Base-by-base conservation (phyloP, 441 rosid species). In the Manihot esculenta region DNA sequence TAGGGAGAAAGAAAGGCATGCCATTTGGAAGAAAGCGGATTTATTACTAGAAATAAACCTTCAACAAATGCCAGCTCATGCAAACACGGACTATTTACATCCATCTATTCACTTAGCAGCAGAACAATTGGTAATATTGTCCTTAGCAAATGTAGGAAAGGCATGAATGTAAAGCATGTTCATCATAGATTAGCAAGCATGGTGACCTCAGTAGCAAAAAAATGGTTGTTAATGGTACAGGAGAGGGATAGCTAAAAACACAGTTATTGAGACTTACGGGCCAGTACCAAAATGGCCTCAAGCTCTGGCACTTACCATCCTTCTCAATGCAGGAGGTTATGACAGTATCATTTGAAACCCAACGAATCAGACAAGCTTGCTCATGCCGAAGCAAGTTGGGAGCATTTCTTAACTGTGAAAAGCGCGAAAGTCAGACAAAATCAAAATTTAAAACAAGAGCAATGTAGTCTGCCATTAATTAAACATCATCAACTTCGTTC, bases 331-430 rank as follows among this genome's bases (percentile, higher is more conserved):
- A 66, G 59, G 84, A 79, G 69, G n/a, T n/a, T n/a, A 78, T 56
- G 7, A 70, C 83, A n/a, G 76, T 62, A 56, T 74, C 83, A 61
- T 83, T 78, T 49, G 97, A 82, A 78, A 88, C 84, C 79, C 89
- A 84, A 6, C 90, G 87, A 63, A 76, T 84, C 68, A 81, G 75
- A 70, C 77, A 44, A 13, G 85, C 84, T 77, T 71, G 86, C 53
- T 89, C 89, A 45, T 80, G 85, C 70, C 84, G 77, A 57, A 86
- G 77, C 55, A 87, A 65, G 45, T 68, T 67, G 17, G 93, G 72
- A 73, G 78, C 88, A 81, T 75, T 79, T 77, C 80, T 79, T 75
- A 93, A 62, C 98, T 93, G 93, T 59, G 57, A 63, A 76, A 74
- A 49, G 48, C 53, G 50, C n/a, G 55, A 65, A 17, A 55, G 45